Base-by-base conservation (phyloP, 2,329 filamentous ascomycete genomes). In the Fusarium mundagurra region DNA sequence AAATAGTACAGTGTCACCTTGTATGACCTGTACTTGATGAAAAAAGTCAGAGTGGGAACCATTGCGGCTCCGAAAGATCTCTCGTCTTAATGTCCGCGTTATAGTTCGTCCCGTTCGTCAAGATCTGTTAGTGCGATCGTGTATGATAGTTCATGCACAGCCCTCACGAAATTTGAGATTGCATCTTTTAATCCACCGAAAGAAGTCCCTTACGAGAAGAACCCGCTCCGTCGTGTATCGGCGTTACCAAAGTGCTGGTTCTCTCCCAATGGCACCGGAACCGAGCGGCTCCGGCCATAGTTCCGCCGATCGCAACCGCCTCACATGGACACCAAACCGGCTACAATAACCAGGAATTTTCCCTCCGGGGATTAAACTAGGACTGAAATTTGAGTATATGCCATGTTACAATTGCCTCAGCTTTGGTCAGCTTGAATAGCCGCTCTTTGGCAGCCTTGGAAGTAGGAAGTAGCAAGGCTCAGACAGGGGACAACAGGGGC, bases 61-160 rank as follows among this genome's bases (percentile, higher is more conserved):
- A 10, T 22, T 60, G 57, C 44, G 57, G 44, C 57, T 51, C 57
- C 57, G 57, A 60, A 13, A 22, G 24, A 31, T 29, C 17, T 60
- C 20, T 20, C 5, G 12, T 31, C 45, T 24, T 51, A 39, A 33
- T 51, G 6, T 51, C 27, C 33, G 33, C 57, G 29, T 24, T 24
- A 47, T 24, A n/a, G 57, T 39, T 39, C 22, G 24, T 17, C 33
- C n/a, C 14, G 20, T 38, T 38, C 38, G 33, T 22, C 16, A 50
- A 17, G 57, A 50, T 24, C 20, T 12, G 7, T n/a, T 51, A 50
- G 57, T 24, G 33, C 24, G 18, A 50, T 59, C 33, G n/a, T 29
- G 22, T 5, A 31, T 12, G 36, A 31, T 14, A 16, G 55, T 11
- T 50, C 20, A 50, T 51, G 57, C 27, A 60, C 44, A 27, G 51